Percentiles rank a stretch among this genome's conserved stretches.
Evolutionary conservation across 228 moss, liverwort and hornwort genomes (phyloP).

Genomic region (Sphagnum fallax): DNA sequence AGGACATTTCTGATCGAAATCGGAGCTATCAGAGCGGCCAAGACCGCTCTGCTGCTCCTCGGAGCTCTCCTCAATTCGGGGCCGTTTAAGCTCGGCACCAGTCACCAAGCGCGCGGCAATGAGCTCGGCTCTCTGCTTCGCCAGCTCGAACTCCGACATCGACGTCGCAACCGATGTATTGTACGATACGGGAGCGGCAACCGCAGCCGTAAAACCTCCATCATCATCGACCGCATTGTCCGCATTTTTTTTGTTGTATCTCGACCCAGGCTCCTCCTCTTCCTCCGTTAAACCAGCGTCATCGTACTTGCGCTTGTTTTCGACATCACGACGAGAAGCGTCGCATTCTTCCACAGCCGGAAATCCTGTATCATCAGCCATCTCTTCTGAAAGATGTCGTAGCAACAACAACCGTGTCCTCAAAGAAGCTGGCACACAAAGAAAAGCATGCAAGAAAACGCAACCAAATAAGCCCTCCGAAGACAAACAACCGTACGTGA

Average conservation of each 20-base stretch:
- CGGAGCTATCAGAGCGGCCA: constrained; percentile 52
- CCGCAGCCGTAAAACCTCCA: constrained; percentile 15
- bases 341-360: constrained; percentile 69
- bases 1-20: constrained; percentile 52
- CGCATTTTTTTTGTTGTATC: constrained; percentile 30
- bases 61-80: constrained; percentile 70
- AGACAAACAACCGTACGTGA: too few relatives aligned
- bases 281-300: constrained; percentile 14
- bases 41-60: constrained; percentile 48
- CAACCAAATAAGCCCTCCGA: too few relatives aligned
- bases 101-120: constrained; percentile 85
- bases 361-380: constrained; percentile 82
- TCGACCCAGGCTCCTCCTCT: constrained; percentile 18
- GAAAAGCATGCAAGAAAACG: too few relatives aligned
- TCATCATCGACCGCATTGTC: neutral
- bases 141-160: constrained; percentile 87
- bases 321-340: constrained; percentile 40
- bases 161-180: constrained; percentile 74
- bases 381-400: constrained; percentile 4
- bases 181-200: constrained; percentile 40
- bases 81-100: constrained; percentile 76
- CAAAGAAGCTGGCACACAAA: too few relatives aligned
- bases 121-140: constrained; percentile 88
- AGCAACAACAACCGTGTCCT: too few relatives aligned
- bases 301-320: constrained; percentile 97